Evolutionary conservation across 2,329 filamentous ascomycete species (phyloP), one percentile per base, ranked within the genome.

Genomic region (Trichoderma lentiforme): DNA sequence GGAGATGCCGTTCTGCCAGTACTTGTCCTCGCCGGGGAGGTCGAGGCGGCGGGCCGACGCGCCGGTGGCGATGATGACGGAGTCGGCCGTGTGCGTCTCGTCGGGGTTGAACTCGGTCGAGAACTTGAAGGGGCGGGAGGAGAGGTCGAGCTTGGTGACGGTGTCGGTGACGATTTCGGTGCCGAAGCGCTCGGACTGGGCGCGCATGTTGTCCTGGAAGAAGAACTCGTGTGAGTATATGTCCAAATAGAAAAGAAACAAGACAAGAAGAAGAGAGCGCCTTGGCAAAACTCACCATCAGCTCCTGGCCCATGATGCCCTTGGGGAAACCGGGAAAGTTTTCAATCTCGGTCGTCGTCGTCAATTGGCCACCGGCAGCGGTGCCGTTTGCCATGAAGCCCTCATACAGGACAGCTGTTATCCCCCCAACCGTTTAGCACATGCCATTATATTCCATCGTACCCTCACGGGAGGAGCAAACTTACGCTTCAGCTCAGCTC

Each of bases 361-460:
- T 99, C 77, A 99, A 88, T 87, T 99, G 96, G 72, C 96, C 96
- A 77, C 96, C 96, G 58, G 96, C 94, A 7, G 96, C 96, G 78
- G 97, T 97, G 79, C 95, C 96, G 80, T 98, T 96, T 78, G 96
- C 96, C 82, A 99, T 91, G 88, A 99, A 97, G 77, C 96, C 96
- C 85, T 99, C 96, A 82, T 98, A 99, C 76, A 99, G 88, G 74
- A 98, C 93, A 74, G 96, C 90, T 90, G 74, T 28, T 6, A 12
- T 14, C 1, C 6, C 18, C 39, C 0, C 4, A 24, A 3, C 18
- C 7, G 0, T n/a, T n/a, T 24, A 66, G 56, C 9, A 36, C n/a
- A 26, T 18, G 6, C 2, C 28, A 1, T n/a, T 9, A 2, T 15
- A 4, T 28, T 36, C 2, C 8, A 18, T 43, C 24, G 4, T 6